These are phyloP conservation scores for Dryas octopetala DNA, from an alignment of 306 rosid genomes.

Conservation along the genomic window DNA sequence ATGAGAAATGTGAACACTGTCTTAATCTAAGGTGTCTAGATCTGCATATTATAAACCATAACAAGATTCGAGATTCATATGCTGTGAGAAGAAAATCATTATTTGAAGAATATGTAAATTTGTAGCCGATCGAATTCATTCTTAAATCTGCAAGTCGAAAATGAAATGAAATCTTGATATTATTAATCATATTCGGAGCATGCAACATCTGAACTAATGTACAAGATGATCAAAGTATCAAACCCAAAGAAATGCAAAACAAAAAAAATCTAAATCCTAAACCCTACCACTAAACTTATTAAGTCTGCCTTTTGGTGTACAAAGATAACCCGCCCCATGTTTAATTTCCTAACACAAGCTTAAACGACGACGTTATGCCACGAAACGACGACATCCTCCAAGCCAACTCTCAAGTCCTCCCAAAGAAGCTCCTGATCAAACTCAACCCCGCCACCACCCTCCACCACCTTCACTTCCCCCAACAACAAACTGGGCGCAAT, in stretches of 20 bases:
- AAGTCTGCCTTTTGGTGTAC: too few species aligned
- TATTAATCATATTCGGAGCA: too few species aligned
- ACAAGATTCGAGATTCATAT: too few species aligned
- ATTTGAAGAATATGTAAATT: too few species aligned
- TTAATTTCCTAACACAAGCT: background rate
- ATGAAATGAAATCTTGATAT: background rate
- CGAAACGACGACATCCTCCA: slow-evolving; percentile 53
- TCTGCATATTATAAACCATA: too few species aligned
- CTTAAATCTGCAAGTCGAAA: background rate
- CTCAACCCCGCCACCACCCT: slow-evolving; percentile 47
- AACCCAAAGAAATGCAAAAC: too few species aligned
- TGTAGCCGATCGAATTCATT: too few species aligned
- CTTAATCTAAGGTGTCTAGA: too few species aligned
- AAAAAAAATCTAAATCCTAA: background rate
- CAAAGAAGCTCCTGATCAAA: slow-evolving; percentile 55
- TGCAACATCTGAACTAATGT: background rate
- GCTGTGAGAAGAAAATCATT: too few species aligned
- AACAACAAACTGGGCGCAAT: slow-evolving; percentile 43
- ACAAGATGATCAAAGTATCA: background rate
- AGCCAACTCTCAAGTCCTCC: slow-evolving; percentile 46
- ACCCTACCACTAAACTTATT: background rate
- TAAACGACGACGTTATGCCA: slow-evolving; percentile 45
- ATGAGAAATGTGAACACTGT: too few species aligned
- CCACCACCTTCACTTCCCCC: slow-evolving; percentile 56
- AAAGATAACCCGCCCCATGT: too few species aligned